Evolutionary conservation across 2,329 filamentous ascomycete genomes (phyloP).

Genomic region (Fusarium bactridioides): DNA sequence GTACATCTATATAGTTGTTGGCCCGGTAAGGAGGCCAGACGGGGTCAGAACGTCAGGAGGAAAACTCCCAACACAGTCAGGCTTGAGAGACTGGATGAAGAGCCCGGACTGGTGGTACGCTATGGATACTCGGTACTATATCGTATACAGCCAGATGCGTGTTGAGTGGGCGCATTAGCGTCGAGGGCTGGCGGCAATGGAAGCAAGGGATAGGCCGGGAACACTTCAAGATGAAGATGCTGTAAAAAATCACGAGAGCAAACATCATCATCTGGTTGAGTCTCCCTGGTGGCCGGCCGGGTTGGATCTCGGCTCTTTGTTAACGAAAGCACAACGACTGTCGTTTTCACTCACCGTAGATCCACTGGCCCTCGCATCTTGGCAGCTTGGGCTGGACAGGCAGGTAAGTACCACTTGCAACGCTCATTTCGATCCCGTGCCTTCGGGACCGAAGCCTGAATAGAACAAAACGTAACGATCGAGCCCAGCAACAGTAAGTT

Average conservation of each 20-base stretch:
- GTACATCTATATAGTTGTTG: constrained; percentile 13
- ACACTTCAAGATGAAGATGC: neutral
- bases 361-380: constrained; percentile 28
- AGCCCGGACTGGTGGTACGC: neutral
- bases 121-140: neutral
- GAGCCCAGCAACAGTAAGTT: neutral
- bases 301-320: constrained; percentile 31
- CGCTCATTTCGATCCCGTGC: constrained; percentile 24
- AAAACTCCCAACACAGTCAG: neutral
- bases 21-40: constrained; percentile 5
- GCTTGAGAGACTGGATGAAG: constrained; percentile 16
- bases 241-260: constrained; percentile 3
- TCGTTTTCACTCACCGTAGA: constrained; percentile 28
- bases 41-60: neutral
- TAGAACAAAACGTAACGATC: neutral
- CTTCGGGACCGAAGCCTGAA: constrained; percentile 19
- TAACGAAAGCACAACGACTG: constrained; percentile 14
- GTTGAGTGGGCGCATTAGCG: constrained; percentile 43
- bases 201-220: constrained; percentile 31
- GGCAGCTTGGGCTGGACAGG: neutral
- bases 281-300: constrained; percentile 7
- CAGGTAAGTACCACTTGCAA: constrained; percentile 8
- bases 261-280: neutral
- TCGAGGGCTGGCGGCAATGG: constrained; percentile 20
- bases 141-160: constrained; percentile 12